These are phyloP conservation scores for Diatrype stigma DNA, from an alignment of 2,329 filamentous ascomycete genomes.

Conservation along the genomic window DNA sequence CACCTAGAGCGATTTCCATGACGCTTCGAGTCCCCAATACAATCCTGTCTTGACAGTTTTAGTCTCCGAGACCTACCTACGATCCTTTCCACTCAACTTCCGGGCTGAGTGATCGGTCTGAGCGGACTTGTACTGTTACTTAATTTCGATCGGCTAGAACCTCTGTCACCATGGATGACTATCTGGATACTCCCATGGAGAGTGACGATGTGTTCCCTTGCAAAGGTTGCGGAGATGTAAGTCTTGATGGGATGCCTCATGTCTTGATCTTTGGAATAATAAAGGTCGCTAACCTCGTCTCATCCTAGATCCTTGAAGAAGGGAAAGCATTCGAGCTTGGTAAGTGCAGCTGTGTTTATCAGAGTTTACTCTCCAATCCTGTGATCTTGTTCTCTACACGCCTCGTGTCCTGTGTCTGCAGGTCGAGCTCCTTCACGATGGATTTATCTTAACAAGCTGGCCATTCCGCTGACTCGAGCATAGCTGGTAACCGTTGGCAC, in stretches of 20 bases:
- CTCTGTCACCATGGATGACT: conserved; percentile 51
- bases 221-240: conserved; percentile 89
- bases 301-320: conserved; percentile 83
- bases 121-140: not conserved
- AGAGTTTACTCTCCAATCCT: not conserved
- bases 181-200: conserved; percentile 64
- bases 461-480: conserved; percentile 16
- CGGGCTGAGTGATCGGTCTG: not conserved
- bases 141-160: not conserved
- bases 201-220: conserved; percentile 82
- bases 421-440: not conserved
- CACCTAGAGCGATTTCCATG: not conserved
- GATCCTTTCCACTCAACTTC: not conserved
- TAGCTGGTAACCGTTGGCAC: conserved; percentile 96
- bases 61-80: not conserved
- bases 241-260: conserved; percentile 24
- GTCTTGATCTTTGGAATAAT: conserved; percentile 8
- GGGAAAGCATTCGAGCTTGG: conserved; percentile 97
- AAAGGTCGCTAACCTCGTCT: conserved; percentile 17
- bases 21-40: not conserved
- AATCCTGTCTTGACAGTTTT: not conserved
- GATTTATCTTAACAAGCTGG: not conserved
- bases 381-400: not conserved
- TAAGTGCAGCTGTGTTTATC: conserved; percentile 40
- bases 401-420: not conserved